Conservation (phyloP, 2,329 filamentous ascomycete species). For the Diaporthe citriasiana region DNA sequence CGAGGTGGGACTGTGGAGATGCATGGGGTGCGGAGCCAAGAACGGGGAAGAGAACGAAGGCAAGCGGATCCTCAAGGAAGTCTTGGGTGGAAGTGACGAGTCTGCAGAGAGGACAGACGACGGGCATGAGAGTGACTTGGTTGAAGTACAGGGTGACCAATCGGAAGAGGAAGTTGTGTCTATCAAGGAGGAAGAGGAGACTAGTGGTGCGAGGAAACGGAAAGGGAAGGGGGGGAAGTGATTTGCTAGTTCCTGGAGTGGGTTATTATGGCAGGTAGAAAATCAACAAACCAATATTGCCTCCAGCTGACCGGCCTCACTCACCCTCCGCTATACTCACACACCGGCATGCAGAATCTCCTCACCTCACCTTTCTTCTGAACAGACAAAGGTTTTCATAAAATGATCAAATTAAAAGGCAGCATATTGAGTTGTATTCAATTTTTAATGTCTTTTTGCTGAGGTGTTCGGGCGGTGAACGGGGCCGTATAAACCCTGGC, state of each 20-base stretch:
- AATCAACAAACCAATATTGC: background rate
- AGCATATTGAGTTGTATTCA: background rate
- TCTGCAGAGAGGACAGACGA: slow-evolving; percentile 43
- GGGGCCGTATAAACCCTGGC: too few species aligned
- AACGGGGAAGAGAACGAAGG: slow-evolving; percentile 88
- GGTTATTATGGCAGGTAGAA: background rate
- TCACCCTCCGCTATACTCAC: background rate
- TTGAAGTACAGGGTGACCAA: slow-evolving; percentile 35
- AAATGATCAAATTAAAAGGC: background rate
- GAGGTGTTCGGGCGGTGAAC: too few species aligned
- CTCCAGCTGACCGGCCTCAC: background rate
- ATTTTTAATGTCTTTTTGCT: too few species aligned
- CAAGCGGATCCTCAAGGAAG: slow-evolving; percentile 78
- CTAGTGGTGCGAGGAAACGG: slow-evolving; percentile 3
- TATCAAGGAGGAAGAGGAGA: slow-evolving; percentile 23
- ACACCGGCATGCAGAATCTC: background rate
- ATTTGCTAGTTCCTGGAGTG: background rate
- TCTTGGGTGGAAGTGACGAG: slow-evolving; percentile 56
- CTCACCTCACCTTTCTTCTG: background rate
- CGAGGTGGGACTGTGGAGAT: slow-evolving; percentile 90
- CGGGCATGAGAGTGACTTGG: slow-evolving; percentile 40
- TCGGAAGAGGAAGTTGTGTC: slow-evolving; percentile 11
- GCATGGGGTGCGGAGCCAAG: slow-evolving; percentile 83
- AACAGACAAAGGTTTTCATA: background rate
- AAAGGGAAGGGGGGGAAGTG: slow-evolving; percentile 29